A percentile compares a stretch with the other conserved stretches of the same genome.
These are phyloP conservation scores for Blumeriella jaapii DNA, from an alignment of 2,329 filamentous ascomycete genomes.

Conservation along the genomic window DNA sequence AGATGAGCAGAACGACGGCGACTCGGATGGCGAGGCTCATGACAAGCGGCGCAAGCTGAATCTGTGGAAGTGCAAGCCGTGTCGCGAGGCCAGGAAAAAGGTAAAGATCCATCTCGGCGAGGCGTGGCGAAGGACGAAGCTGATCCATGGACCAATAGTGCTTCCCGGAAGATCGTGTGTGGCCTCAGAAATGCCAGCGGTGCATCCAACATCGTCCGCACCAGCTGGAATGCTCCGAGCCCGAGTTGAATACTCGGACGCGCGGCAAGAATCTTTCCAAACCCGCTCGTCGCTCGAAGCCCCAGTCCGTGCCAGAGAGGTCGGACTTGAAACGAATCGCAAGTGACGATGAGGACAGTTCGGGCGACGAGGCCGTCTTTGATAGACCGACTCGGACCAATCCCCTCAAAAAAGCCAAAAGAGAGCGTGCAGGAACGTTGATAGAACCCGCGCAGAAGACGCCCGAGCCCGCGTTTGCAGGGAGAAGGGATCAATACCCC, in stretches of 20 bases:
- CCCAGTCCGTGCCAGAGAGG: background rate
- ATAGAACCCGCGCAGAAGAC: conserved; percentile 3
- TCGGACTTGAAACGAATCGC: conserved; percentile 1
- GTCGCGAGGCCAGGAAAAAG: conserved; percentile 13
- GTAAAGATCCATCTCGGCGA: conserved; percentile 5
- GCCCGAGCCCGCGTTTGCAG: background rate
- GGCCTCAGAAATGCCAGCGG: conserved; percentile 12
- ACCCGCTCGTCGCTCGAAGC: conserved; percentile 2
- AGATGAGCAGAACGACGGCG: background rate
- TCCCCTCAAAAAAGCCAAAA: conserved; percentile 5
- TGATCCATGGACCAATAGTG: conserved; percentile 8
- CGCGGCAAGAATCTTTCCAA: conserved; percentile 8
- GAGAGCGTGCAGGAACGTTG: conserved; percentile 3
- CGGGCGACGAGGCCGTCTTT: background rate
- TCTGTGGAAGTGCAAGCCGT: conserved; percentile 12
- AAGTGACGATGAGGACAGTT: conserved; percentile 4
- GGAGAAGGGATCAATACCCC: conserved; percentile 4
- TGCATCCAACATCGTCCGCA: conserved; percentile 10
- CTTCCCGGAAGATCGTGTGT: conserved; percentile 8
- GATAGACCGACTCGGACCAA: conserved; percentile 3
- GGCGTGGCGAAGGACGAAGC: background rate
- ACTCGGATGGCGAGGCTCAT: conserved; percentile 1
- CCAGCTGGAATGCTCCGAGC: conserved; percentile 10
- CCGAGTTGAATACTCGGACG: conserved; percentile 9
- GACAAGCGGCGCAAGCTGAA: conserved; percentile 12